Evolutionary conservation across 495 filamentous ascomycete genomes (phyloP).

Genomic region (Chaetomium cochliodes): DNA sequence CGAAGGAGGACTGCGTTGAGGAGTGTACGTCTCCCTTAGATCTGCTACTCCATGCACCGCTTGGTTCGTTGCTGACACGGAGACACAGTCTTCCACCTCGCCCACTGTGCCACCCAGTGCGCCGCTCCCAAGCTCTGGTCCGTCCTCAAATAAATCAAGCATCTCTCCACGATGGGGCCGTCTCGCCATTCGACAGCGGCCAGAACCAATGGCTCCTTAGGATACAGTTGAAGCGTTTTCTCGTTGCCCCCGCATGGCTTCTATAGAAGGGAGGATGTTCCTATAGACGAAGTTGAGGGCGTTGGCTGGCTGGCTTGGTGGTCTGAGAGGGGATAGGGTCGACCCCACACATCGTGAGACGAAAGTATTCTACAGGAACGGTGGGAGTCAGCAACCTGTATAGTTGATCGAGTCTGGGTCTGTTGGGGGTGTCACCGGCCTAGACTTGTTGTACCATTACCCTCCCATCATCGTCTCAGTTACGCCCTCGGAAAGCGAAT

Average conservation of each 20-base stretch:
- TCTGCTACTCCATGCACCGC: neutral
- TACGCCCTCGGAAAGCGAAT: neutral
- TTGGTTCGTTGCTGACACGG: constrained; percentile 1
- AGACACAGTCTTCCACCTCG: constrained; percentile 87
- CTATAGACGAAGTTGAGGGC: constrained; percentile 14
- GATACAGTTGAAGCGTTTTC: constrained; percentile 20
- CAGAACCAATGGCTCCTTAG: constrained; percentile 13
- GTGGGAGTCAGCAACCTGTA: constrained; percentile 20
- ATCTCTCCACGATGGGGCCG: constrained; percentile 5
- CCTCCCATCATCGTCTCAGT: constrained; percentile 25
- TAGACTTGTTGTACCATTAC: constrained; percentile 29
- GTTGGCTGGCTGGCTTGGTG: neutral
- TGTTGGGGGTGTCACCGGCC: constrained; percentile 14
- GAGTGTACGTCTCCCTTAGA: constrained; percentile 72
- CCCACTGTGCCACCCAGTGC: constrained; percentile 86
- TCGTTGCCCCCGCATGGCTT: constrained; percentile 15
- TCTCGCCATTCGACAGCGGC: constrained; percentile 7
- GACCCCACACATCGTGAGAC: constrained; percentile 4
- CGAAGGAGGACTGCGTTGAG: constrained; percentile 94
- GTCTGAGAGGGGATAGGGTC: neutral
- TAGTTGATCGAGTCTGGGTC: constrained; percentile 18
- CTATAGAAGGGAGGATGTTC: constrained; percentile 18
- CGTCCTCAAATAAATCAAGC: constrained; percentile 70
- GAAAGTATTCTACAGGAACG: constrained; percentile 2
- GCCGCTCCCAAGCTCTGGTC: constrained; percentile 95